These are phyloP conservation scores for Penicillium maclennaniae DNA, from an alignment of 495 filamentous ascomycete genomes.

Conservation along the genomic window DNA sequence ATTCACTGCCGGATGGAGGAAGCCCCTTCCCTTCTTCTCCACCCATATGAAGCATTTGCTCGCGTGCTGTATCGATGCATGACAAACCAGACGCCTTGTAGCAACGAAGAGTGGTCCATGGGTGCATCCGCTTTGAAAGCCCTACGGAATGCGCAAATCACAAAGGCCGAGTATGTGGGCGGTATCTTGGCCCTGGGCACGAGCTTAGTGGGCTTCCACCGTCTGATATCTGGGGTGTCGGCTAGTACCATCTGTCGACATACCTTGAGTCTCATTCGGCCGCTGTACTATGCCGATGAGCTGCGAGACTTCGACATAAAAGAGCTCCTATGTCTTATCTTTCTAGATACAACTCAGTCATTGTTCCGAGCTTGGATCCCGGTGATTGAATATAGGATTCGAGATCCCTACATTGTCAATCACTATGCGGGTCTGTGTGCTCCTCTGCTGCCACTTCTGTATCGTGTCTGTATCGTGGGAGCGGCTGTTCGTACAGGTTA, in stretches of 20 bases:
- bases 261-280: conserved; percentile 4
- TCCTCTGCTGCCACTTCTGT: conserved; percentile 8
- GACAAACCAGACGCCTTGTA: conserved; percentile 2
- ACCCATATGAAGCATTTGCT: conserved; percentile 6
- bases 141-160: conserved; percentile 1
- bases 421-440: conserved; percentile 9
- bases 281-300: conserved; percentile 3
- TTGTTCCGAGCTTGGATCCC: conserved; percentile 5
- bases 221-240: conserved; percentile 8
- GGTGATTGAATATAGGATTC: conserved; percentile 3
- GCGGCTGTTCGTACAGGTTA: conserved; percentile 3
- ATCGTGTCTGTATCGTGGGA: conserved; percentile 6
- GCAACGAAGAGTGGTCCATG: conserved; percentile 1
- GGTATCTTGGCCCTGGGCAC: conserved; percentile 3
- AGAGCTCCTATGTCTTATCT: conserved; percentile 8
- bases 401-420: conserved; percentile 6
- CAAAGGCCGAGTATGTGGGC: conserved; percentile 5
- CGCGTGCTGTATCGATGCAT: conserved; percentile 4
- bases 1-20: background rate
- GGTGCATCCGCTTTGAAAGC: conserved; percentile 5
- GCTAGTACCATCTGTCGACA: conserved; percentile 8
- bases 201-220: conserved; percentile 6
- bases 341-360: conserved; percentile 6
- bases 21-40: conserved; percentile 5
- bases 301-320: conserved; percentile 1